Base-by-base conservation (phyloP, 2,329 filamentous ascomycete species). In the Neofusicoccum kwambonambiense region DNA sequence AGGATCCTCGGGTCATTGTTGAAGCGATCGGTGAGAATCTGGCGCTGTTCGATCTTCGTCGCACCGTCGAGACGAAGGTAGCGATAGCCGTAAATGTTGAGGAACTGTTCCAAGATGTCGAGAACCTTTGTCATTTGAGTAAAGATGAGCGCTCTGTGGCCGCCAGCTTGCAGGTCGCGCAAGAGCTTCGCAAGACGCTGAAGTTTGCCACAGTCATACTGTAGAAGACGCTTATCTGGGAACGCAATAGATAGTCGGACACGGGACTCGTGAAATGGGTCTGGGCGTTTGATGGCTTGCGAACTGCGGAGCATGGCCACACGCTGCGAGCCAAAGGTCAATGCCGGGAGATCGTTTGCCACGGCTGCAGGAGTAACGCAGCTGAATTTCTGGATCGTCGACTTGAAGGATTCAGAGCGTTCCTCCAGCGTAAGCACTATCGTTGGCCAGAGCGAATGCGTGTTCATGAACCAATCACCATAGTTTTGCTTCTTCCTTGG, bases 121-220 rank as follows among this genome's bases (percentile, higher is more conserved):
- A 99, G 84, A 51, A 98, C 95, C 76, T 96, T 97, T 52, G 95
- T 98, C 95, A 99, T 99, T 74, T 99, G 95, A 0, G 96, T 98
- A 78, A 99, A 99, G 75, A 99, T 99, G 58, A 99, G 83, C 9
- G 93, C 95, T 7, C 96, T 91, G 73, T 98, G 95, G 1, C 93
- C 93, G 44, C 92, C 93, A 2, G 91, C 87, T 78, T 98, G 93
- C 7, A 99, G 84, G 67, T 90, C 89, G 9, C 95, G 90, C 13
- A 99, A 84, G 1, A 99, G 84, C 67, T 89, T 89, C 72, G 96
- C 95, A 15, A 99, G 85, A 17, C 90, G 89, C 73, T 99, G 95
- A 3, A 99, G 86, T 77, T 99, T 99, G 70, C 95, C 95, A 73
- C 95, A 98, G 77, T 99, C 95, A 76, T 96, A 99, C 75, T 99